These are phyloP conservation scores for Lagenidium sp. DNA, from an alignment of 352 stramenopile species.

Conservation along the genomic window DNA sequence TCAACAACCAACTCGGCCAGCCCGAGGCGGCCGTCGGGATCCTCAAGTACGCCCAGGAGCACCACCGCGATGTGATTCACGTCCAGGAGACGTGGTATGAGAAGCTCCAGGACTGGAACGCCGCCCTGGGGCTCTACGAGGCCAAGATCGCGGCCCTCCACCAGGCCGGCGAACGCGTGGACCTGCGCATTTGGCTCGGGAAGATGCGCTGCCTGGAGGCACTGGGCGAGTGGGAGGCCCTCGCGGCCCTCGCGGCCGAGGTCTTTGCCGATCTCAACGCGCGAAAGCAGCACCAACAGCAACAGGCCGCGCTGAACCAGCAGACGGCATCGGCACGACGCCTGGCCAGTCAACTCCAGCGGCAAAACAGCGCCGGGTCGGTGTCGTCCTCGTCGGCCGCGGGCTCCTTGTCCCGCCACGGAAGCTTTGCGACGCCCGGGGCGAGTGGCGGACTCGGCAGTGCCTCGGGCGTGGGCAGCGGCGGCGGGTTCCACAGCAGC, in stretches of 20 bases:
- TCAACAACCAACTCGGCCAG: too few species aligned
- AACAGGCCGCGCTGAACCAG: too few species aligned
- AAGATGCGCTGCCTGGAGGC: slow-evolving; percentile 97
- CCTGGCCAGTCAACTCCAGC: slow-evolving; percentile 1
- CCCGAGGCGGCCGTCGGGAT: too few species aligned
- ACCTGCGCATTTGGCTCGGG: slow-evolving; percentile 93
- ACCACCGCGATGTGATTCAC: too few species aligned
- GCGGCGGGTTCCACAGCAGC: too few species aligned
- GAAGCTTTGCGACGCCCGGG: slow-evolving; percentile 10
- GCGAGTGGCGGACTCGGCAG: not conserved
- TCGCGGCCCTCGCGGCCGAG: slow-evolving; percentile 84
- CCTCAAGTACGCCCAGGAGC: too few species aligned
- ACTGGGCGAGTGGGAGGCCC: slow-evolving; percentile 92
- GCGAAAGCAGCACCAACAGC: not conserved
- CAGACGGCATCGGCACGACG: too few species aligned
- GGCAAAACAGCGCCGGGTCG: slow-evolving; percentile 5
- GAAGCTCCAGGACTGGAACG: slow-evolving; percentile 96
- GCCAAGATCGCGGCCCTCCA: slow-evolving; percentile 49
- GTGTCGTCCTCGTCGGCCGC: too few species aligned
- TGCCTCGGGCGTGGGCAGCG: slow-evolving; percentile 2
- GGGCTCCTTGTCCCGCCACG: too few species aligned
- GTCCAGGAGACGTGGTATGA: slow-evolving; percentile 96
- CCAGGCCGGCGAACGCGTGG: slow-evolving; percentile 17
- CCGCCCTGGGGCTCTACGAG: slow-evolving; percentile 93
- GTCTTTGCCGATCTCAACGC: slow-evolving; percentile 18